Conservation (phyloP, 2,329 filamentous ascomycete genomes). For the Aspergillus ustus region DNA sequence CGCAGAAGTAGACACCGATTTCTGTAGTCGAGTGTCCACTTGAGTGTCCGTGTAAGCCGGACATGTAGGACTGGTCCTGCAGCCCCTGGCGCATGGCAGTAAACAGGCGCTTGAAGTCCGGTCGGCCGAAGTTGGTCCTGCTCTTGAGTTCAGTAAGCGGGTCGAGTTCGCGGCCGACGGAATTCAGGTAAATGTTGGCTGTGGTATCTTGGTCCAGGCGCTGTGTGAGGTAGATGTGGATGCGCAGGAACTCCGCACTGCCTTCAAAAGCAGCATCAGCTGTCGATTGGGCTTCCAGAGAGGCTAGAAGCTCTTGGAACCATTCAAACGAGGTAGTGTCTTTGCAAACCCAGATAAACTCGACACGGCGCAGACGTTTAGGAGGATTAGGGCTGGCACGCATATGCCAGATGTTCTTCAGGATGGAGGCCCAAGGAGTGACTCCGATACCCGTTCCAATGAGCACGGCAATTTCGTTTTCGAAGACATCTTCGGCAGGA, state of each 20-base stretch:
- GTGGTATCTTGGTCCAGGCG: conserved; percentile 88
- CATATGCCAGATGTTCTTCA: conserved; percentile 98
- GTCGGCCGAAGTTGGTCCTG: conserved; percentile 91
- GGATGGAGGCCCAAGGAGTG: conserved; percentile 83
- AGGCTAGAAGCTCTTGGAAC: conserved; percentile 94
- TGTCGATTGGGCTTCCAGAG: conserved; percentile 83
- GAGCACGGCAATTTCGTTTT: conserved; percentile 80
- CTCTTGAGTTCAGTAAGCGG: conserved; percentile 89
- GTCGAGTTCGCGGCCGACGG: conserved; percentile 83
- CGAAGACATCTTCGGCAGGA: conserved; percentile 96
- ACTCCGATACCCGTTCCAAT: conserved; percentile 83
- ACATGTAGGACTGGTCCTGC: conserved; percentile 80
- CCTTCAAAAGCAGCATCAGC: conserved; percentile 64
- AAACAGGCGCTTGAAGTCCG: conserved; percentile 83
- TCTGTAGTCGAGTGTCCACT: conserved; percentile 77
- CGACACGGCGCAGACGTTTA: conserved; percentile 85
- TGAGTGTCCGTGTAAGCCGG: conserved; percentile 75
- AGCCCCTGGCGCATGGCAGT: conserved; percentile 87
- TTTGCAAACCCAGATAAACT: conserved; percentile 99
- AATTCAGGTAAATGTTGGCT: conserved; percentile 96
- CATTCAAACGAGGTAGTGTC: conserved; percentile 96
- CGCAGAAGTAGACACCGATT: conserved; percentile 97
- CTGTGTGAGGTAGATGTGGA: conserved; percentile 97
- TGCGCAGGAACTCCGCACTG: conserved; percentile 81
- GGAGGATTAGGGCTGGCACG: conserved; percentile 89